Evolutionary conservation across 371 early-diverging fungal species (phyloP), one percentile per base, ranked within the genome.

Genomic region (Chytridiales sp.): DNA sequence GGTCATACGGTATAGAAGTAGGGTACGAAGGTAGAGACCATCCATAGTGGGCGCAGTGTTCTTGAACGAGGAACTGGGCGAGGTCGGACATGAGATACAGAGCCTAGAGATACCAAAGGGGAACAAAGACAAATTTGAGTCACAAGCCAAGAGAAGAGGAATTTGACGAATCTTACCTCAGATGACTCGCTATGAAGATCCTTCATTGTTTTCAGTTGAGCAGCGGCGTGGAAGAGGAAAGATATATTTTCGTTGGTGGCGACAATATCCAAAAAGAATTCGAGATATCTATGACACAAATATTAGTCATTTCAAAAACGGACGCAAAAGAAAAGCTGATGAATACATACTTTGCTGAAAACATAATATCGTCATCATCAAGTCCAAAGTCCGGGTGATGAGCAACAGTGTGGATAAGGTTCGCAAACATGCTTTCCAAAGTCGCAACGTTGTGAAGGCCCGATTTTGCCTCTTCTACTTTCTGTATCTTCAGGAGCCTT

Each of bases 351-450:
- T 69, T 80, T 22, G 79, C 73, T 47, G 85, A 76, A 43, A 82
- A 62, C 15, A 71, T 68, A 19, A 94, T 80, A 58, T 85, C 83
- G 1, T 82, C 78, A 1, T 62, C 44, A 29, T 84, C 73, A 11
- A 66, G 62, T 1, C 82, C 78, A 72, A 91, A 93, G 67, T 97
- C 97, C 0, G 95, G 93, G 63, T 95, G 95, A 61, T 91, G 88
- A 0, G 95, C 87, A 32, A 95, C 70, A n/a, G 91, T 64, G 47
- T 93, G 88, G 9, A 94, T 66, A 31, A 93, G 63, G 3, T 83
- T 82, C 3, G 84, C 79, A 27, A 93, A 67, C 3, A 86, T 75
- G 56, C 83, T 69, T 59, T 93, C 94, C 29, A 72, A 11, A n/a
- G 56, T 38, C 31, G 62, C 27, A 11, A 56, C 50, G 17, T 41